These are phyloP conservation scores for Xylaria castorea DNA, from an alignment of 495 filamentous ascomycete genomes.

Conservation along the genomic window DNA sequence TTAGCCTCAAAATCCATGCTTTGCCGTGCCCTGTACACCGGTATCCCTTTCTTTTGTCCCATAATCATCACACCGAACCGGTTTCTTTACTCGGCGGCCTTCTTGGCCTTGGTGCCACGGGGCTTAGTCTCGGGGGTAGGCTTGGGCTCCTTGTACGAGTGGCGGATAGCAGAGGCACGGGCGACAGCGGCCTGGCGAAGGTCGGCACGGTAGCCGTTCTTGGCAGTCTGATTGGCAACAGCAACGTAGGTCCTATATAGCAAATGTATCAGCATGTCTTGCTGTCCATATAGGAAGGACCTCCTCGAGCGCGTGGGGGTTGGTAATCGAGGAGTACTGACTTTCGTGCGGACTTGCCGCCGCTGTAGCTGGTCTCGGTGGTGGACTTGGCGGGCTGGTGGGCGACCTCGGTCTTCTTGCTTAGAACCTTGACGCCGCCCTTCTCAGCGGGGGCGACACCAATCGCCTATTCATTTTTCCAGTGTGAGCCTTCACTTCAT, in stretches of 20 bases:
- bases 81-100: slow-evolving; percentile 62
- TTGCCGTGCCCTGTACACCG: slow-evolving; percentile 29
- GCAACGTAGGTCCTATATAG: slow-evolving; percentile 79
- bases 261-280: slow-evolving; percentile 35
- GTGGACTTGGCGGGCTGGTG: slow-evolving; percentile 73
- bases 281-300: not conserved
- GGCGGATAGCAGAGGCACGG: slow-evolving; percentile 85
- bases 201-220: slow-evolving; percentile 84
- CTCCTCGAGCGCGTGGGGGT: not conserved
- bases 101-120: slow-evolving; percentile 81
- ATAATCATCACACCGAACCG: slow-evolving; percentile 33
- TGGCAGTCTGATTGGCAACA: slow-evolving; percentile 79
- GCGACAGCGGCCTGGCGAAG: slow-evolving; percentile 85
- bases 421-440: slow-evolving; percentile 74
- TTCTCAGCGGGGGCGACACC: slow-evolving; percentile 72
- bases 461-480: slow-evolving; percentile 68
- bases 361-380: slow-evolving; percentile 68
- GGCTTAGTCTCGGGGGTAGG: slow-evolving; percentile 72
- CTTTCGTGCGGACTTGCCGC: slow-evolving; percentile 77
- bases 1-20: slow-evolving; percentile 19
- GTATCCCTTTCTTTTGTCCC: slow-evolving; percentile 23
- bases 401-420: slow-evolving; percentile 77
- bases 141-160: slow-evolving; percentile 80
- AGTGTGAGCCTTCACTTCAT: slow-evolving; percentile 35
- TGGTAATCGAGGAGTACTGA: slow-evolving; percentile 56